Evolutionary conservation across 139 green algal species (phyloP).

Genomic region (Bryopsis sp.): DNA sequence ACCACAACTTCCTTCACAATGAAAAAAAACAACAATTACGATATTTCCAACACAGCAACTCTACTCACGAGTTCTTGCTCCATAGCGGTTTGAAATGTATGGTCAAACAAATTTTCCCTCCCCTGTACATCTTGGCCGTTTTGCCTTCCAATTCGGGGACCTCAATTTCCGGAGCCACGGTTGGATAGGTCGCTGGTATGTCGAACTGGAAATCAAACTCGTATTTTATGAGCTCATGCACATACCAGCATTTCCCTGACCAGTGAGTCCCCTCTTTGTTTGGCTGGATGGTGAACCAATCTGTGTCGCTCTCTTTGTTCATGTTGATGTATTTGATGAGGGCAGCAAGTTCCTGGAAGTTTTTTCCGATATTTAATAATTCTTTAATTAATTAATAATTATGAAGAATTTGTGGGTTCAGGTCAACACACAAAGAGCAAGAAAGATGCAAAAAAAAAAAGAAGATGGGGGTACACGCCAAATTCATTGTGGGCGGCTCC

Average conservation of each 20-base stretch:
- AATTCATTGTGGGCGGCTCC: too few relatives aligned
- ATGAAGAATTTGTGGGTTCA: neutral
- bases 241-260: conserved; percentile 81
- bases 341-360: conserved; percentile 70
- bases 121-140: conserved; percentile 95
- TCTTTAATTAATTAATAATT: neutral
- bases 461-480: too few relatives aligned
- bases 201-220: conserved; percentile 97
- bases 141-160: conserved; percentile 95
- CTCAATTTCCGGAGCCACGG: conserved; percentile 83
- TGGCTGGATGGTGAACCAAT: conserved; percentile 91
- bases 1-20: too few relatives aligned
- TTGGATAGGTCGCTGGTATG: conserved; percentile 84
- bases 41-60: conserved; percentile 2
- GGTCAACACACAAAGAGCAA: too few relatives aligned
- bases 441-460: too few relatives aligned
- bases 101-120: conserved; percentile 93
- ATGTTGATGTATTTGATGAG: conserved; percentile 94
- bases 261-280: conserved; percentile 78
- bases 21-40: neutral
- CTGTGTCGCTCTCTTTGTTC: conserved; percentile 87
- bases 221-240: conserved; percentile 91
- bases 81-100: conserved; percentile 97
- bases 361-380: too few relatives aligned
- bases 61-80: conserved; percentile 69